Conservation (phyloP, 805 yeast species). For the Candida corydali region DNA sequence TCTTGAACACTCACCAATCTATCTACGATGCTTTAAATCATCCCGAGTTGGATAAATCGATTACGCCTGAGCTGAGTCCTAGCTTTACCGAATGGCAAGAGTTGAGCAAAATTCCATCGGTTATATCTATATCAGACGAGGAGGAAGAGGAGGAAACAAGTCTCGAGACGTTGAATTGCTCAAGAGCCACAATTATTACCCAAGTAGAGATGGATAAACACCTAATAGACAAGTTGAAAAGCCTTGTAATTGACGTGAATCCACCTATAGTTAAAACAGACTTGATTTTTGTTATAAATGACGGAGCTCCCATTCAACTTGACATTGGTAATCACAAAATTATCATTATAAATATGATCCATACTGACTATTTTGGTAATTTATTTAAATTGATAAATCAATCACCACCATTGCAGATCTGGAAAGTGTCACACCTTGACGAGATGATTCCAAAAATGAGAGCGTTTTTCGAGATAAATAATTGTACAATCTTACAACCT, state of each 20-base stretch:
- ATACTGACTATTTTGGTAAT: constrained; percentile 37
- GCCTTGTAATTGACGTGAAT: neutral
- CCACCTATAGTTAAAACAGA: constrained; percentile 15
- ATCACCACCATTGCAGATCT: constrained; percentile 33
- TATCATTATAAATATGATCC: constrained; percentile 35
- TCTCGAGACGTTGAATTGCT: no score
- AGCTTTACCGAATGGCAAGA: constrained; percentile 7
- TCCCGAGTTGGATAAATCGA: constrained; percentile 35
- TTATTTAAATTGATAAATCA: constrained; percentile 32
- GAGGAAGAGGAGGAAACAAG: constrained; percentile 32
- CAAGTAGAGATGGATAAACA: neutral
- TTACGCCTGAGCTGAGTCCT: constrained; percentile 11
- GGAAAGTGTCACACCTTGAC: constrained; percentile 34
- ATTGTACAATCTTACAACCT: constrained; percentile 15
- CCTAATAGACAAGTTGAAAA: neutral
- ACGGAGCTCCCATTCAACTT: constrained; percentile 31
- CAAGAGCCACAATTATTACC: neutral
- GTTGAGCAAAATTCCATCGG: constrained; percentile 3
- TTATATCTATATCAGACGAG: constrained; percentile 29
- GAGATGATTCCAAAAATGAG: constrained; percentile 22
- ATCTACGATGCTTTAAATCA: constrained; percentile 35
- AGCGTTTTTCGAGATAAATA: constrained; percentile 23
- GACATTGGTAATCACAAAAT: constrained; percentile 20
- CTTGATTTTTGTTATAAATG: constrained; percentile 33
- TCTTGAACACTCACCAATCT: constrained; percentile 35